Evolutionary conservation across 1,139 yeast genomes (phyloP), one percentile per base, ranked within the genome.

Genomic region (Candida frijolesensis): DNA sequence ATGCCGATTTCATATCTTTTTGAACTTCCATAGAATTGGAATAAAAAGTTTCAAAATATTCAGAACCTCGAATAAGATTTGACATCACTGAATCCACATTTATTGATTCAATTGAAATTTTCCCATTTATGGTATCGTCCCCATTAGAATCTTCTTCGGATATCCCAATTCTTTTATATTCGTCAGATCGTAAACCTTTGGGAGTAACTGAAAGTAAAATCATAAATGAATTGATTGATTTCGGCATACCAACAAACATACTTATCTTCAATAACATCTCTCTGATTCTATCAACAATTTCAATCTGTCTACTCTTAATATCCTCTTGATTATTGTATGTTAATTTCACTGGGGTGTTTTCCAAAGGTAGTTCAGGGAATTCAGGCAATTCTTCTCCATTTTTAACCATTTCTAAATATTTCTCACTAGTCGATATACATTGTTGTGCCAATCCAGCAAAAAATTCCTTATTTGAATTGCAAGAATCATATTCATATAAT

Each of bases 201-300:
- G 96, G 96, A 0, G 96, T 88, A 1, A 74, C 84, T 38, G 79
- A 76, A 56, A 82, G 83, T 52, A 90, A 72, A 33, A 77, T 72
- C 64, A 82, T 84, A 60, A 91, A 68, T 1, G 95, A 80, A 65
- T 91, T 91, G 65, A 91, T 91, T 1, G 91, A 80, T 57, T 85
- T 86, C 1, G 97, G 97, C 18, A 91, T 74, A 0, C 97, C 97
- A n/a, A 85, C 82, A 47, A 91, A 70, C 0, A 96, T 95, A 2
- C 87, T 79, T 3, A 89, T 76, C 63, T 90, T 91, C 61, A 91
- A 70, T 4, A 91, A 68, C 7, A 90, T 85, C 60, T 91, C 97
- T 52, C 96, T 72, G 51, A 87, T 71, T 60, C 85, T 80, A 46
- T 76, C 72, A 0, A 91, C 83, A 10, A 85, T 66, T 30, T 57